phyloP scores from a whole-genome alignment of 768 basidiomycete genomes.

The Auricularia heimuer region DNA sequence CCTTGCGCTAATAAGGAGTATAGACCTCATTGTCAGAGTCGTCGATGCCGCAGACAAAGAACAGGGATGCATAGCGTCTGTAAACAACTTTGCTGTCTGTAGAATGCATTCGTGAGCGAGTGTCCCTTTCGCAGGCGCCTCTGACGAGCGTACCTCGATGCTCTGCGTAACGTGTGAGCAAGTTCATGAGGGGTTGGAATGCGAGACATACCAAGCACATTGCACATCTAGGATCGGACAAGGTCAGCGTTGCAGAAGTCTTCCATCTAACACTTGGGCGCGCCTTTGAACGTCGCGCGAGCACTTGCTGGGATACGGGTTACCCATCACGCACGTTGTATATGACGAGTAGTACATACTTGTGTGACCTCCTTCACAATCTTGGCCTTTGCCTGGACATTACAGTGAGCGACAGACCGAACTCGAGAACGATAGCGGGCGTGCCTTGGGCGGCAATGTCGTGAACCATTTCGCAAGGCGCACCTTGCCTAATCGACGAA shows the following conservation, averaged over 20 bases:
- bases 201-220: not conserved
- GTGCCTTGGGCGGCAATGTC: slow-evolving; percentile 61
- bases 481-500: slow-evolving; percentile 59
- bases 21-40: slow-evolving; percentile 67
- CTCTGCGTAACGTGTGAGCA: not conserved
- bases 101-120: not conserved
- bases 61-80: slow-evolving; percentile 88
- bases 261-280: not conserved
- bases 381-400: slow-evolving; percentile 49
- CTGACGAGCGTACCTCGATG: not conserved
- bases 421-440: not conserved
- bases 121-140: not conserved
- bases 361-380: slow-evolving; percentile 95
- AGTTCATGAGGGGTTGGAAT: not conserved
- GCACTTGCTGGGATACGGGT: not conserved
- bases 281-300: not conserved
- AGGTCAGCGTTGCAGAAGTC: not conserved
- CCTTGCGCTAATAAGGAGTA: not conserved
- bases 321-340: not conserved
- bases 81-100: slow-evolving; percentile 83
- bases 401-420: not conserved
- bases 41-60: slow-evolving; percentile 85
- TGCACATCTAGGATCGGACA: not conserved
- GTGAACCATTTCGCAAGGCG: slow-evolving; percentile 95
- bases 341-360: not conserved